Percentiles rank a stretch among this genome's conserved stretches.
These are phyloP conservation scores for Penicillium expansum DNA, from an alignment of 2,329 filamentous ascomycete genomes.

Conservation along the genomic window DNA sequence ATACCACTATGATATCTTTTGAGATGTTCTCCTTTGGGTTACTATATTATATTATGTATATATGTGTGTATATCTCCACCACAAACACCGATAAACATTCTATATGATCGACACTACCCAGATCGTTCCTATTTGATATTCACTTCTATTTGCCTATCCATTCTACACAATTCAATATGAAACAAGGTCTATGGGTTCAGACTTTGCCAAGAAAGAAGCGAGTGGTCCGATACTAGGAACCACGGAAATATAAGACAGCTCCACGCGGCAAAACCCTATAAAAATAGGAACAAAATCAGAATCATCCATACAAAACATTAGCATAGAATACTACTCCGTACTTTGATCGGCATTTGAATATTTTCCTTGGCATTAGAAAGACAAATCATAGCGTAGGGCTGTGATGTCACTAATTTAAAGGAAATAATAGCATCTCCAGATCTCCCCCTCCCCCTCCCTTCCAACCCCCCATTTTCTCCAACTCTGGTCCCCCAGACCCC, in stretches of 20 bases:
- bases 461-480: background rate
- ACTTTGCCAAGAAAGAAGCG: background rate
- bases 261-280: background rate
- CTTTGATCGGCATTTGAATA: background rate
- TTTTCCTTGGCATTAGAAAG: constrained; percentile 1
- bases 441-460: background rate
- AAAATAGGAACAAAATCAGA: background rate
- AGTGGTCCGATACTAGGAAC: background rate
- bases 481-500: background rate
- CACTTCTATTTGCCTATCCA: background rate
- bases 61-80: background rate
- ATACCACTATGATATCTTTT: background rate
- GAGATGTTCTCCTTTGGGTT: background rate
- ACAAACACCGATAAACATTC: background rate
- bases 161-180: background rate
- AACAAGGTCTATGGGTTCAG: background rate
- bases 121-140: too few relatives aligned
- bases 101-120: too few relatives aligned
- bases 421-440: constrained; percentile 2
- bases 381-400: constrained; percentile 8
- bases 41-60: too few relatives aligned
- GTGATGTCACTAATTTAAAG: constrained; percentile 11
- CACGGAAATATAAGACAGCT: constrained; percentile 1
- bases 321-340: too few relatives aligned
- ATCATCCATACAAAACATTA: too few relatives aligned